Conservation (phyloP, 2,329 filamentous ascomycete species). For the Ceratocystis destructans region DNA sequence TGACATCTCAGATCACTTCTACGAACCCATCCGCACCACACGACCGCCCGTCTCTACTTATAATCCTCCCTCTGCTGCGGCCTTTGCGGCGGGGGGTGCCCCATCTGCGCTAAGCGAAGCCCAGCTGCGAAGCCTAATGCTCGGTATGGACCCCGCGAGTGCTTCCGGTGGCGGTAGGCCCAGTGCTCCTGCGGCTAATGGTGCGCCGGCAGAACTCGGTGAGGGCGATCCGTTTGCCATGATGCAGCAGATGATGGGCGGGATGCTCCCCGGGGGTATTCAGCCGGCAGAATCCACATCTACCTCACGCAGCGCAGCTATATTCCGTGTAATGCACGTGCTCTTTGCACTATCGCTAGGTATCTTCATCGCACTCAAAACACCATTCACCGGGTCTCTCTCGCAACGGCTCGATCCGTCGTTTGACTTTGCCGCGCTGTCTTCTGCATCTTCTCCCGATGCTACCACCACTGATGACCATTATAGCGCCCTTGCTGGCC, state of each 20-base stretch:
- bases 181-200: background rate
- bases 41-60: constrained; percentile 22
- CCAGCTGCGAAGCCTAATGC: constrained; percentile 52
- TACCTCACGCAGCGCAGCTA: constrained; percentile 27
- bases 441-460: constrained; percentile 20
- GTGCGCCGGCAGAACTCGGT: constrained; percentile 19
- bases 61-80: constrained; percentile 25
- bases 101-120: constrained; percentile 36
- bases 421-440: constrained; percentile 23
- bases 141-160: constrained; percentile 36
- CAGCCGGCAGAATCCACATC: constrained; percentile 27
- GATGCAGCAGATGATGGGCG: constrained; percentile 53
- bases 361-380: constrained; percentile 53
- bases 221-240: constrained; percentile 34
- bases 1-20: constrained; percentile 65
- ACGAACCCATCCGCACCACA: constrained; percentile 33
- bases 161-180: constrained; percentile 22
- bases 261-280: constrained; percentile 32
- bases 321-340: constrained; percentile 64
- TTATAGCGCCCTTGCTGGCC: background rate
- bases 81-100: constrained; percentile 22
- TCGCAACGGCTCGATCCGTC: constrained; percentile 37
- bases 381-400: constrained; percentile 55
- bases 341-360: constrained; percentile 56
- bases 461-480: constrained; percentile 25